Base-by-base conservation (phyloP, 192 early-diverging fungal genomes). In the Coemansia sp. region DNA sequence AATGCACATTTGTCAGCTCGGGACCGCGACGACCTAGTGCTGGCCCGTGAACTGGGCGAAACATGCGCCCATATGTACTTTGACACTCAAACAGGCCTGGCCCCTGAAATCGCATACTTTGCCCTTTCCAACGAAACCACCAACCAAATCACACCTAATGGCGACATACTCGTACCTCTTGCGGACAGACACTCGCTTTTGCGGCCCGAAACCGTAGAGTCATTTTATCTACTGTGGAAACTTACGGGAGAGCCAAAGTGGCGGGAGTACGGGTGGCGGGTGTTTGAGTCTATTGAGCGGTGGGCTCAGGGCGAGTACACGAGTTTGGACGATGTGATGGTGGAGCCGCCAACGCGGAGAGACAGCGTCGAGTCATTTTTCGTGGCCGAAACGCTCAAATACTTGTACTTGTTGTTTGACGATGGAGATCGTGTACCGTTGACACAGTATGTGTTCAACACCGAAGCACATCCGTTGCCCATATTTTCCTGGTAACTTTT, bases 371-470 rank as follows among this genome's bases (percentile, higher is more conserved):
- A 84, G 57, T 89, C 88, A 43, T 97, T 94, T 72, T 94, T 94
- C 67, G 80, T 95, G 51, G 91, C 94, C 1, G 96, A 98, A 69
- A 95, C 94, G 1, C 84, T 98, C 62, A 98, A 98, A 79, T 98
- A 98, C 69, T 77, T 94, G 17, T 98, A 90, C 69, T 67, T 98
- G 69, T 83, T 96, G 47, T 96, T 93, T 72, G 82, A 79, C 35
- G 75, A 87, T 21, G 71, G 82, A 19, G 72, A 84, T 53, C 56
- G 73, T 5, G 74, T 92, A n/a, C 83, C 90, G 6, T 70, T 95
- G n/a, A 87, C 90, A 39, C 62, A 87, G 54, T 93, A 90, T 78
- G 93, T 97, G 2, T 93, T 96, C 70, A 98, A 94, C 65, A 96
- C 96, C 3, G 96, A 96, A 72, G 94, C 93, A 25, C 96, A 96